A percentile compares a stretch with the other conserved stretches of the same genome.
phyloP scores from a whole-genome alignment of 441 rosid species.

The Melastoma candidum region DNA sequence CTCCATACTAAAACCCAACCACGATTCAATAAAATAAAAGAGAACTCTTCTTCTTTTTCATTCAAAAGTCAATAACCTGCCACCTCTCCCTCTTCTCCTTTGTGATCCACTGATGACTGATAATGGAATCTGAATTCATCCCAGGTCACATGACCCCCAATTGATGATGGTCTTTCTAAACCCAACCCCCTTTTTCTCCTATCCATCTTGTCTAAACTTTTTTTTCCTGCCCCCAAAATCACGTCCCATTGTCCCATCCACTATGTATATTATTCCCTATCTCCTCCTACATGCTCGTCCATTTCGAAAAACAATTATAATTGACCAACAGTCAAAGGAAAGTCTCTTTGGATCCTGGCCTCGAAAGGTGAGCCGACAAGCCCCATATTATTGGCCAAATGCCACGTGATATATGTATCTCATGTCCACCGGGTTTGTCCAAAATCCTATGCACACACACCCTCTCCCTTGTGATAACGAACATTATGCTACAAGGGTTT shows the following conservation, averaged over 20 bases:
- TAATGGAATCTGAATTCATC: constrained; percentile 5
- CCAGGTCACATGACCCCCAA: constrained; percentile 1
- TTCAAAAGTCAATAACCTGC: too few species aligned
- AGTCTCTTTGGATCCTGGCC: constrained; percentile 18
- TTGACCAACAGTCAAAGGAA: too few species aligned
- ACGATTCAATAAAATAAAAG: too few species aligned
- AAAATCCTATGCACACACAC: constrained; percentile 4
- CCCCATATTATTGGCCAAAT: constrained; percentile 31
- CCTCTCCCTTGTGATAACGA: background rate
- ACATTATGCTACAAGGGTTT: constrained; percentile 3
- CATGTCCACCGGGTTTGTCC: constrained; percentile 26
- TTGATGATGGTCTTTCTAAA: background rate
- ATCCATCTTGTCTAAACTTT: constrained; percentile 31
- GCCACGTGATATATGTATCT: constrained; percentile 44
- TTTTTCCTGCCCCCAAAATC: constrained; percentile 5
- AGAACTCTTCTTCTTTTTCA: too few species aligned
- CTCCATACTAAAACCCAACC: too few species aligned
- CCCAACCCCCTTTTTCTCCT: constrained; percentile 13
- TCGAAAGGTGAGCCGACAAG: constrained; percentile 53
- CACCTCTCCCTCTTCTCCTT: too few species aligned
- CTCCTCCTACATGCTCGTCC: constrained; percentile 27
- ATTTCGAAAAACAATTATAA: constrained; percentile 13
- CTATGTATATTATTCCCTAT: constrained; percentile 16
- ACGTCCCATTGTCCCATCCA: constrained; percentile 8
- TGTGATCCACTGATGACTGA: too few species aligned